Evolutionary conservation across 179 eudicot species (phyloP).

Genomic region (Camellia oleifera): DNA sequence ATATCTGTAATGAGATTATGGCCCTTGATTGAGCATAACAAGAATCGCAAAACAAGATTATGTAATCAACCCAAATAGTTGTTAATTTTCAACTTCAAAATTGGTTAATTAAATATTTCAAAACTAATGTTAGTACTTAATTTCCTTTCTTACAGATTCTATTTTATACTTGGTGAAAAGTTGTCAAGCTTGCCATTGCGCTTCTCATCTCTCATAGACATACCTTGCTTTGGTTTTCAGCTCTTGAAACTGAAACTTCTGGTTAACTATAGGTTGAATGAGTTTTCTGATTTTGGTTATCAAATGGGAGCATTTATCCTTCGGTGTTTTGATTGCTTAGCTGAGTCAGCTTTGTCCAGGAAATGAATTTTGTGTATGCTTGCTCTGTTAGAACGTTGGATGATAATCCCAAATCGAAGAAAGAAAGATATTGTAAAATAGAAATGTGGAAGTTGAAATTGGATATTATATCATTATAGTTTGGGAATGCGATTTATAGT

Average conservation of each 20-base stretch:
- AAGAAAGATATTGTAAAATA: constrained; percentile 1
- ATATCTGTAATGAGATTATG: neutral
- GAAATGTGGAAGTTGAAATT: constrained; percentile 2
- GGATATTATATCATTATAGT: too few relatives aligned
- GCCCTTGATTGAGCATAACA: neutral
- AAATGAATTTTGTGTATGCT: neutral
- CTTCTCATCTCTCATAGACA: neutral
- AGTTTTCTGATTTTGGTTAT: neutral
- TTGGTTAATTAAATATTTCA: too few relatives aligned
- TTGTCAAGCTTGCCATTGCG: neutral
- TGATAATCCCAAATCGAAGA: neutral
- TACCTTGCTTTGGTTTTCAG: constrained; percentile 5
- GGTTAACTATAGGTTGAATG: neutral
- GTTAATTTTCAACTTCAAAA: neutral
- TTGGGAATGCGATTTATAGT: neutral
- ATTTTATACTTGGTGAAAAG: neutral
- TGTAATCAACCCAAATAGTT: neutral
- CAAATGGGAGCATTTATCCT: neutral
- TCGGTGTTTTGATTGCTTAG: neutral
- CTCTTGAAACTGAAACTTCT: constrained; percentile 1
- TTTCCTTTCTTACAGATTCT: neutral
- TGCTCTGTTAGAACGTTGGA: neutral
- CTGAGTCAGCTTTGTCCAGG: neutral
- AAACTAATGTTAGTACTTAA: too few relatives aligned
- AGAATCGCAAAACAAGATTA: neutral